Evolutionary conservation across 1,284 basidiomycete genomes (phyloP).

Genomic region (Sanghuangporus sanghuang): DNA sequence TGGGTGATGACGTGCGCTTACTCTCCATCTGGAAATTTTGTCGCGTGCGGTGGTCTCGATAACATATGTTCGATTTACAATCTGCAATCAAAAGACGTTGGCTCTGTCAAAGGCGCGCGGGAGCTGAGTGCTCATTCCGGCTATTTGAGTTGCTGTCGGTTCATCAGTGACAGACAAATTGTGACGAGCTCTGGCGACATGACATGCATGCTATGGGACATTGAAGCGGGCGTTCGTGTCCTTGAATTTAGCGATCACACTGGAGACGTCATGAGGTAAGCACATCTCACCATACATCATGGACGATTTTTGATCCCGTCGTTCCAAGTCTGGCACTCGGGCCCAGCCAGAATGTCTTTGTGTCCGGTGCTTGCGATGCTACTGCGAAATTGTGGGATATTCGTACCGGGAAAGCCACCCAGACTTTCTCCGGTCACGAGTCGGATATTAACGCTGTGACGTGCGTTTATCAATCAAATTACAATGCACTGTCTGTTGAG

Average conservation of each 20-base stretch:
- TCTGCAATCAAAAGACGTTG: slow-evolving; percentile 69
- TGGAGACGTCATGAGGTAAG: slow-evolving; percentile 97
- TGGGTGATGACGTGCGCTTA: slow-evolving; percentile 99
- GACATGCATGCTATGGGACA: slow-evolving; percentile 99
- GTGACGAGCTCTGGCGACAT: slow-evolving; percentile 97
- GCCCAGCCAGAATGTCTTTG: slow-evolving; percentile 93
- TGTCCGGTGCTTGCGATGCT: slow-evolving; percentile 97
- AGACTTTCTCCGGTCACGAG: slow-evolving; percentile 98
- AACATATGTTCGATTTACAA: slow-evolving; percentile 99
- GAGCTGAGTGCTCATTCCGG: slow-evolving; percentile 97
- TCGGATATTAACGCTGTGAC: slow-evolving; percentile 99
- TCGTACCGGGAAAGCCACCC: slow-evolving; percentile 91
- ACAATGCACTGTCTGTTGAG: slow-evolving; percentile 10
- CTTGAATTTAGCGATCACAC: slow-evolving; percentile 99
- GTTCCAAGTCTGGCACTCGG: slow-evolving; percentile 79
- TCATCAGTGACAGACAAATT: slow-evolving; percentile 97
- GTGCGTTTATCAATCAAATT: slow-evolving; percentile 46
- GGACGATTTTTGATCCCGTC: slow-evolving; percentile 5
- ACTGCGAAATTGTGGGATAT: slow-evolving; percentile 99
- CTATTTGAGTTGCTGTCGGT: slow-evolving; percentile 96
- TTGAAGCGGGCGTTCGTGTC: slow-evolving; percentile 92
- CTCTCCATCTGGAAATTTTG: slow-evolving; percentile 93
- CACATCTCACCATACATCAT: slow-evolving; percentile 9
- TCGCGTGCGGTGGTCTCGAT: slow-evolving; percentile 98
- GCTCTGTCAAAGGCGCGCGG: slow-evolving; percentile 74